Percentiles rank a stretch among this genome's conserved stretches.
phyloP scores from a whole-genome alignment of 148 eudicot species.

The Vaccinium corymbosum region DNA sequence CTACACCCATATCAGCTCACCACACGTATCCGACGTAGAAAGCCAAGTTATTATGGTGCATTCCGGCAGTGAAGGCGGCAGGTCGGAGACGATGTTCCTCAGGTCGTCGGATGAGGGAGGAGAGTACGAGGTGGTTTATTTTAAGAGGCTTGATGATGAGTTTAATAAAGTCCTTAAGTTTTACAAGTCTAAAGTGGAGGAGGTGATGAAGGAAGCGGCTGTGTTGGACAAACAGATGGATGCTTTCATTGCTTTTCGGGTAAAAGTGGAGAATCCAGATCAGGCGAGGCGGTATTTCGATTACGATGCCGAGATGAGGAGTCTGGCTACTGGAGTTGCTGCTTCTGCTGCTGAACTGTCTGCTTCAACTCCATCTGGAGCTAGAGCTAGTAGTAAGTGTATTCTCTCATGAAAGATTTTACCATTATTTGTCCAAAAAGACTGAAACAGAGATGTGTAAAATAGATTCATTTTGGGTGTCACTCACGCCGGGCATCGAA shows the following conservation, averaged over 20 bases:
- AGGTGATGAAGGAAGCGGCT: constrained; percentile 30
- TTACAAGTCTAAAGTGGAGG: constrained; percentile 30
- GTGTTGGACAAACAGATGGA: constrained; percentile 35
- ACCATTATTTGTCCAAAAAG: too few species aligned
- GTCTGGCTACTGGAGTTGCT: constrained; percentile 8
- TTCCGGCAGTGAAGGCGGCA: neutral
- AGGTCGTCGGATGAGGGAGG: constrained; percentile 30
- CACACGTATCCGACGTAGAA: constrained; percentile 9
- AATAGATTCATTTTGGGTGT: too few species aligned
- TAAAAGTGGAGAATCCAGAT: constrained; percentile 26
- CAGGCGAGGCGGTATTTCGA: neutral
- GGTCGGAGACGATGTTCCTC: constrained; percentile 27
- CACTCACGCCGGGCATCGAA: too few species aligned
- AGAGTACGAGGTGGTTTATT: constrained; percentile 29
- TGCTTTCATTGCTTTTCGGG: constrained; percentile 40
- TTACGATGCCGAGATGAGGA: neutral
- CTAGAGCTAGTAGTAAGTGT: constrained; percentile 14
- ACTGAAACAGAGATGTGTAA: too few species aligned
- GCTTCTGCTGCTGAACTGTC: constrained; percentile 4
- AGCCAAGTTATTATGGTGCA: constrained; percentile 29
- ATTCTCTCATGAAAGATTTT: neutral
- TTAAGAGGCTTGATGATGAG: constrained; percentile 36
- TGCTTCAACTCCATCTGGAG: constrained; percentile 10
- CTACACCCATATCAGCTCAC: neutral
- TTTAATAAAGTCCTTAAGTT: constrained; percentile 35